Evolutionary conservation across 306 rosid genomes (phyloP).

Genomic region (Datisca glomerata): DNA sequence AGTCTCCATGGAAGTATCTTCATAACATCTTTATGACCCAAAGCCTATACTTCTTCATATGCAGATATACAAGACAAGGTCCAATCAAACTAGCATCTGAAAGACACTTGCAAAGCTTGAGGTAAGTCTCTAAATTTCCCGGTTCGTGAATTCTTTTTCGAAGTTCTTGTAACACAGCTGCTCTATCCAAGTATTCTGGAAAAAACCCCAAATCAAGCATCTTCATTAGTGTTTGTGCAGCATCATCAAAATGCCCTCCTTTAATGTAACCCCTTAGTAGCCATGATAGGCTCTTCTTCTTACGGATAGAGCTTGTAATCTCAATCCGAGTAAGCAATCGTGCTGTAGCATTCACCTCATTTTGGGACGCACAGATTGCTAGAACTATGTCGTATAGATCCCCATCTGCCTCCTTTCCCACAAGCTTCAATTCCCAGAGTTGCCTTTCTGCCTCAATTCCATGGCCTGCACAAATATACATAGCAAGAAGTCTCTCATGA

Average conservation of each 20-base stretch:
- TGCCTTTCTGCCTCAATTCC: conserved; percentile 95
- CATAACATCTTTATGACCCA: conserved; percentile 78
- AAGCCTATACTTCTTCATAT: conserved; percentile 62
- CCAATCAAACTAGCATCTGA: conserved; percentile 64
- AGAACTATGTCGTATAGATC: conserved; percentile 83
- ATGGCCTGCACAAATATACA: conserved; percentile 84
- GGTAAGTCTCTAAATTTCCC: conserved; percentile 47
- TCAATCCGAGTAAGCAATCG: conserved; percentile 69
- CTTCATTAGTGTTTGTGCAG: conserved; percentile 69
- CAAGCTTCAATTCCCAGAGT: conserved; percentile 89
- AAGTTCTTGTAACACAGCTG: conserved; percentile 74
- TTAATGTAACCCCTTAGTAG: conserved; percentile 78
- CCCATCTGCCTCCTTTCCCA: conserved; percentile 77
- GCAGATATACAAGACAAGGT: conserved; percentile 72
- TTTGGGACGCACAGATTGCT: conserved; percentile 87
- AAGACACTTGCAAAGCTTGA: conserved; percentile 71
- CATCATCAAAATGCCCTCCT: conserved; percentile 80
- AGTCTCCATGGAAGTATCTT: conserved; percentile 20
- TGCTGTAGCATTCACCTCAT: conserved; percentile 44
- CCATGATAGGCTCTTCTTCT: conserved; percentile 86
- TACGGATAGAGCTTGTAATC: conserved; percentile 39
- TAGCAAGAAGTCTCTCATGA: conserved; percentile 93
- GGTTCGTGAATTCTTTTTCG: conserved; percentile 51
- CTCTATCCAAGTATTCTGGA: conserved; percentile 80
- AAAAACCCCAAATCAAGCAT: conserved; percentile 65